phyloP scores from a whole-genome alignment of 805 yeast species.

The Yarrowia deformans region DNA sequence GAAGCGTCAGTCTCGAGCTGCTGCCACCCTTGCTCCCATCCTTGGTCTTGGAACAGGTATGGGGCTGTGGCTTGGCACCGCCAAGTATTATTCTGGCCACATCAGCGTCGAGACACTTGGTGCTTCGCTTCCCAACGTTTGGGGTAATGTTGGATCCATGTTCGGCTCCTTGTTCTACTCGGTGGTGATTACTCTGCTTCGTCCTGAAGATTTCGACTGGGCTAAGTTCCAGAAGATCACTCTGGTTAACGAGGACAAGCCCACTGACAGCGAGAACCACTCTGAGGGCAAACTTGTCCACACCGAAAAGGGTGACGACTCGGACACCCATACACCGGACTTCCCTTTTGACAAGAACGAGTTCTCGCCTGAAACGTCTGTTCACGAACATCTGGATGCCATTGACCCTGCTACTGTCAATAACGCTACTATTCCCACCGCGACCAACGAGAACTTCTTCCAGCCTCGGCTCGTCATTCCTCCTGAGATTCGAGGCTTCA shows the following conservation, averaged over 20 bases:
- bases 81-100: slow-evolving; percentile 46
- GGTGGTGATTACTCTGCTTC: slow-evolving; percentile 48
- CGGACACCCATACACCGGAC: background rate
- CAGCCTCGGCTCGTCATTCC: slow-evolving; percentile 27
- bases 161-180: slow-evolving; percentile 45
- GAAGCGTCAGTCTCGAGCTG: slow-evolving; percentile 41
- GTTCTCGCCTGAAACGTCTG: slow-evolving; percentile 17
- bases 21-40: slow-evolving; percentile 36
- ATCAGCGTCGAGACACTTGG: slow-evolving; percentile 46
- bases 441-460: slow-evolving; percentile 18
- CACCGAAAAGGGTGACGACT: slow-evolving; percentile 4
- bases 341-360: slow-evolving; percentile 14
- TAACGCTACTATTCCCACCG: background rate
- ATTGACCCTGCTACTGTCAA: too few species aligned
- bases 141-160: slow-evolving; percentile 49
- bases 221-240: slow-evolving; percentile 32
- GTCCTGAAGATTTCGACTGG: slow-evolving; percentile 56
- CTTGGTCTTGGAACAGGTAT: slow-evolving; percentile 40
- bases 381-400: background rate
- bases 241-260: slow-evolving; percentile 14
- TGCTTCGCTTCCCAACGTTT: slow-evolving; percentile 39
- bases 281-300: background rate
- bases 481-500: slow-evolving; percentile 13
- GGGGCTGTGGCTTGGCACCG: slow-evolving; percentile 45
- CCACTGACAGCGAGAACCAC: slow-evolving; percentile 1